Percentiles rank a stretch among this genome's conserved stretches.
Evolutionary conservation across 1,284 basidiomycete species (phyloP).

Genomic region (Sporisorium scitamineum): DNA sequence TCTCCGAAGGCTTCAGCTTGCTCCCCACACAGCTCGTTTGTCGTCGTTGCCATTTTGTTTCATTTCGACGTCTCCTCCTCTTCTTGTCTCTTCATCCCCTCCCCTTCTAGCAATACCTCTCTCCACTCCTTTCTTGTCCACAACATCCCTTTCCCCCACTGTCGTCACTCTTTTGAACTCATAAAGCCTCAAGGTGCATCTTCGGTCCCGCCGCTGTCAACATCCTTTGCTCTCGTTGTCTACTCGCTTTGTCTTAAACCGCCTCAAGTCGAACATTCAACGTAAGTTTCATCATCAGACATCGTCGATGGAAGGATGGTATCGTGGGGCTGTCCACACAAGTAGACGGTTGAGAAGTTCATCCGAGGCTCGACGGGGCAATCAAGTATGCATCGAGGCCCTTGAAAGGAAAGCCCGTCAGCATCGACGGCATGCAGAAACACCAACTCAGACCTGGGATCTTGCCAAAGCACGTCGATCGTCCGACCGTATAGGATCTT

Average conservation of each 20-base stretch:
- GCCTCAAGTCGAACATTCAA: background rate
- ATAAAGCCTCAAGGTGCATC: background rate
- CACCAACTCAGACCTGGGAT: background rate
- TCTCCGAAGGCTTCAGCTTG: constrained; percentile 12
- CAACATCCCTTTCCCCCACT: constrained; percentile 13
- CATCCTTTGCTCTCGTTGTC: background rate
- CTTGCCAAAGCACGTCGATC: background rate
- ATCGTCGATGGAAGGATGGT: background rate
- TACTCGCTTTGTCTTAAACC: background rate
- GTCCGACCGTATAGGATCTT: background rate
- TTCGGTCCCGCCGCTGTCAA: background rate
- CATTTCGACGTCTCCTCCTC: background rate
- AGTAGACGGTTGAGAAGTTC: no score
- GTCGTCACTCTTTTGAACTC: constrained; percentile 44
- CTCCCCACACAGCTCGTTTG: background rate
- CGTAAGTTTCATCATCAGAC: background rate
- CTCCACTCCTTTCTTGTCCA: background rate
- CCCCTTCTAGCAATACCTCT: background rate
- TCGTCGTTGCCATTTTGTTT: background rate
- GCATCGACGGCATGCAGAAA: background rate
- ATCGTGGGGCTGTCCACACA: background rate
- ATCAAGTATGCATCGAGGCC: background rate
- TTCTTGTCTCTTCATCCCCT: background rate
- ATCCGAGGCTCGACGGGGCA: background rate
- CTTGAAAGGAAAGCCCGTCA: background rate